Conservation (phyloP, 2,329 filamentous ascomycete species). For the Aureobasidium sp. region DNA sequence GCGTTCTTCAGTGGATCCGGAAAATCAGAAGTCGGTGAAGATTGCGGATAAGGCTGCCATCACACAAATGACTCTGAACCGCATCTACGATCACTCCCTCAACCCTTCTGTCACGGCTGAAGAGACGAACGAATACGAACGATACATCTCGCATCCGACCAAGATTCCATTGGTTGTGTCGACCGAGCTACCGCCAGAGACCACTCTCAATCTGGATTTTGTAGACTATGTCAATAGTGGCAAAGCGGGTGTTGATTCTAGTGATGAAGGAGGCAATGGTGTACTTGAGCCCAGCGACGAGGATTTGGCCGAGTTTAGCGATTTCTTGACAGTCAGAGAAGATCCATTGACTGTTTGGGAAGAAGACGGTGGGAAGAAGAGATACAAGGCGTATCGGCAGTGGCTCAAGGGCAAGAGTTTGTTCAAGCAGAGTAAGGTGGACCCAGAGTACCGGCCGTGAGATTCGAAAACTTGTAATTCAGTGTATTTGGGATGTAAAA, state of each 20-base stretch:
- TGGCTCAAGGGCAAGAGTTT: conserved; percentile 92
- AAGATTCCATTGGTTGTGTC: conserved; percentile 76
- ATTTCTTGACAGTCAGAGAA: conserved; percentile 57
- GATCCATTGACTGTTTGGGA: conserved; percentile 81
- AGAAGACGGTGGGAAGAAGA: conserved; percentile 81
- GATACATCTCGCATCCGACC: conserved; percentile 83
- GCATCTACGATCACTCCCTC: conserved; percentile 76
- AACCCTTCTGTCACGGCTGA: conserved; percentile 69
- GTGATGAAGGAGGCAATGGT: conserved; percentile 43
- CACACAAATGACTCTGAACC: conserved; percentile 79
- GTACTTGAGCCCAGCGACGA: conserved; percentile 24
- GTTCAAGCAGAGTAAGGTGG: conserved; percentile 70
- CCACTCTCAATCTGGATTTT: conserved; percentile 54
- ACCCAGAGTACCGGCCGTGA: conserved; percentile 35
- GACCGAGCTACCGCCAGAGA: conserved; percentile 50
- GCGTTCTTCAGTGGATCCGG: background rate
- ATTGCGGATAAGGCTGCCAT: conserved; percentile 63
- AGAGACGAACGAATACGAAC: conserved; percentile 78
- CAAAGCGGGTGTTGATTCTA: conserved; percentile 23
- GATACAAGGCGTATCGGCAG: conserved; percentile 93
- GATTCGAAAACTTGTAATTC: background rate
- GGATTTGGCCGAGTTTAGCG: conserved; percentile 50
- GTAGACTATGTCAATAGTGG: conserved; percentile 70
- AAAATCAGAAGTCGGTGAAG: conserved; percentile 21
- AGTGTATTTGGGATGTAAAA: background rate